These are phyloP conservation scores for Phycomyces blakesleeanus DNA, from an alignment of 192 early-diverging fungal species.

Conservation along the genomic window DNA sequence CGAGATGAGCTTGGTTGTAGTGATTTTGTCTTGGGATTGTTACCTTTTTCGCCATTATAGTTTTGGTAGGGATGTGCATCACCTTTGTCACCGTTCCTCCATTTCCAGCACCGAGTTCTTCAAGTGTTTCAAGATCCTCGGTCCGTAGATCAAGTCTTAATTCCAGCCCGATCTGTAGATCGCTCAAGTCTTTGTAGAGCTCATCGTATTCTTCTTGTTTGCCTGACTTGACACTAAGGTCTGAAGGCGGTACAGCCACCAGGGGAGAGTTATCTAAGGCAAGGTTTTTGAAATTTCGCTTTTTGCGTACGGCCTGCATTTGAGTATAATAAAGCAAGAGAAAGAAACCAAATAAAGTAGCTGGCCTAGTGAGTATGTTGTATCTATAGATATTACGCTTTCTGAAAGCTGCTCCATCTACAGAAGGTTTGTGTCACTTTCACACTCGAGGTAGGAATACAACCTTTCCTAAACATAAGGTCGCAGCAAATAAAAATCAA, in stretches of 20 bases:
- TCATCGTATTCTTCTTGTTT: slow-evolving; percentile 19
- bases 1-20: too few relatives aligned
- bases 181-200: slow-evolving; percentile 36
- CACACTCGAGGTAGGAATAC: too few relatives aligned
- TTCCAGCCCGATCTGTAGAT: slow-evolving; percentile 69
- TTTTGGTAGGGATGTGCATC: slow-evolving; percentile 80
- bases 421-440: too few relatives aligned
- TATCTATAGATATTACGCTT: too few relatives aligned
- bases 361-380: too few relatives aligned
- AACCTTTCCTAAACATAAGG: too few relatives aligned
- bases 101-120: slow-evolving; percentile 89
- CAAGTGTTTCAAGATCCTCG: slow-evolving; percentile 75
- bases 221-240: background rate
- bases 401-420: too few relatives aligned
- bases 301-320: slow-evolving; percentile 37
- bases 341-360: too few relatives aligned
- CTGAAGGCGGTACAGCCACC: slow-evolving; percentile 19
- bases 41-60: slow-evolving; percentile 94
- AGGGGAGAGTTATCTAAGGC: slow-evolving; percentile 46
- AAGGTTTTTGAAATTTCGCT: slow-evolving; percentile 52
- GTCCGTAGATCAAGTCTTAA: slow-evolving; percentile 69
- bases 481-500: too few relatives aligned
- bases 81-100: slow-evolving; percentile 89
- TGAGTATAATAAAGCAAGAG: too few relatives aligned
- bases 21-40: background rate